phyloP scores from a whole-genome alignment of 1,139 yeast genomes.

The Protomyces gravidus region DNA sequence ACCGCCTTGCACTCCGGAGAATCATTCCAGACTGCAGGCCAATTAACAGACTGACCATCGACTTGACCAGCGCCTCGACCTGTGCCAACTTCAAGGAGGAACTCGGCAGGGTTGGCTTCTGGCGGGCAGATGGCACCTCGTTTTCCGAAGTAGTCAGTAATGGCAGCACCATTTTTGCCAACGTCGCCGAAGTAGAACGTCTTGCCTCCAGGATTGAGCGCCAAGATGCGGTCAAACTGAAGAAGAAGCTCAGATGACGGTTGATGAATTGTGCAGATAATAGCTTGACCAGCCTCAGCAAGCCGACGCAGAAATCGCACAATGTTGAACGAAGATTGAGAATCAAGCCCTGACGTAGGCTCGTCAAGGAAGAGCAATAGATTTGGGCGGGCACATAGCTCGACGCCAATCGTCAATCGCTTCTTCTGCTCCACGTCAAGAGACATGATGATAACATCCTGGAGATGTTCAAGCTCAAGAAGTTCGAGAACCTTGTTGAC shows the following conservation, averaged over 20 bases:
- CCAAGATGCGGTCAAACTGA: constrained; percentile 69
- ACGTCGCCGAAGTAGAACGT: constrained; percentile 79
- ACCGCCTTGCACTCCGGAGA: constrained; percentile 52
- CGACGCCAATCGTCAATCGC: constrained; percentile 80
- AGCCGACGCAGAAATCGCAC: constrained; percentile 69
- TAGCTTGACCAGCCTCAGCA: constrained; percentile 75
- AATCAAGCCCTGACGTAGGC: constrained; percentile 88
- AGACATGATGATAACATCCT: constrained; percentile 79
- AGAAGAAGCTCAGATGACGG: constrained; percentile 73
- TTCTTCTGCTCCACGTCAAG: constrained; percentile 83
- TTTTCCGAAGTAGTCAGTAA: constrained; percentile 64
- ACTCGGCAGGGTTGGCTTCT: constrained; percentile 73
- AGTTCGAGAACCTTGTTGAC: constrained; percentile 67
- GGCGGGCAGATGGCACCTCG: constrained; percentile 66
- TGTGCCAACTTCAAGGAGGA: constrained; percentile 67
- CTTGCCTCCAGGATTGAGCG: constrained; percentile 68
- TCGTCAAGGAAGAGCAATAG: constrained; percentile 78
- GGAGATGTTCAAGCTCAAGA: constrained; percentile 66
- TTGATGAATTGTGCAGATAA: constrained; percentile 76
- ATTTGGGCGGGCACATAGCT: constrained; percentile 80
- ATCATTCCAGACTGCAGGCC: constrained; percentile 60
- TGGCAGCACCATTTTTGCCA: constrained; percentile 57
- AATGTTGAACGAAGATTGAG: constrained; percentile 87
- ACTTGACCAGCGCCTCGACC: constrained; percentile 76
- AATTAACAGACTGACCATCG: constrained; percentile 55